Evolutionary conservation across 164 flowering plant species (phyloP).

Genomic region (Houttuynia cordata): DNA sequence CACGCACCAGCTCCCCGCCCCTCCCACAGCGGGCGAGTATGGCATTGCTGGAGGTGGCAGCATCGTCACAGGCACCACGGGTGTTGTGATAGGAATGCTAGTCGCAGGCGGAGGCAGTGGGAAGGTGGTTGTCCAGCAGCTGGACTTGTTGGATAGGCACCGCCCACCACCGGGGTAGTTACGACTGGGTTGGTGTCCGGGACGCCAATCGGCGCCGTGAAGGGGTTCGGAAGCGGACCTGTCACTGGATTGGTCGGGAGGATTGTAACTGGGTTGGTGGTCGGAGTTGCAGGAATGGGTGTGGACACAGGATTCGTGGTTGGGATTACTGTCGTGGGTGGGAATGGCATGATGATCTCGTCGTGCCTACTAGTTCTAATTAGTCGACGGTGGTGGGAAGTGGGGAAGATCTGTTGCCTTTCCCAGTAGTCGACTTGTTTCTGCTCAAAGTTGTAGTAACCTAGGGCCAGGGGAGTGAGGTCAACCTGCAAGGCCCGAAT

Average conservation of each 20-base stretch:
- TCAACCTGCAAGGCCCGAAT: constrained; percentile 21
- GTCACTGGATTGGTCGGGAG: constrained; percentile 33
- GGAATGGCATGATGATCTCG: constrained; percentile 7
- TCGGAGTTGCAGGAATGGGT: constrained; percentile 3
- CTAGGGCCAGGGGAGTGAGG: constrained; percentile 14
- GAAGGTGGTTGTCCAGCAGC: constrained; percentile 16
- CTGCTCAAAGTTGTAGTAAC: constrained; percentile 9
- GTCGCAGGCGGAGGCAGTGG: constrained; percentile 26
- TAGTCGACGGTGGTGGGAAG: constrained; percentile 31
- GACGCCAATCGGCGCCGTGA: constrained; percentile 23
- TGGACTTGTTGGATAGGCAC: neutral
- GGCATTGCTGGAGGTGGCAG: constrained; percentile 36
- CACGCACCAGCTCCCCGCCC: constrained; percentile 91
- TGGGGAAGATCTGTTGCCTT: constrained; percentile 17
- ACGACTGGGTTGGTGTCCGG: constrained; percentile 9
- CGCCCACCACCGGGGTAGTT: neutral
- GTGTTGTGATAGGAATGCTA: constrained; percentile 20
- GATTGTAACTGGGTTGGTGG: constrained; percentile 31
- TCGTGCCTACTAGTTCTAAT: constrained; percentile 3
- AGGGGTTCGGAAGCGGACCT: constrained; percentile 17
- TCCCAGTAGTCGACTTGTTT: constrained; percentile 18
- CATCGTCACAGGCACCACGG: constrained; percentile 19
- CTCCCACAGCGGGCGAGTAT: constrained; percentile 32
- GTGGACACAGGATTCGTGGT: constrained; percentile 10
- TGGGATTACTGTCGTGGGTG: constrained; percentile 3